Percentiles rank a stretch among this genome's conserved stretches.
Evolutionary conservation across 768 basidiomycete species (phyloP).

Genomic region (Mycena maculata): DNA sequence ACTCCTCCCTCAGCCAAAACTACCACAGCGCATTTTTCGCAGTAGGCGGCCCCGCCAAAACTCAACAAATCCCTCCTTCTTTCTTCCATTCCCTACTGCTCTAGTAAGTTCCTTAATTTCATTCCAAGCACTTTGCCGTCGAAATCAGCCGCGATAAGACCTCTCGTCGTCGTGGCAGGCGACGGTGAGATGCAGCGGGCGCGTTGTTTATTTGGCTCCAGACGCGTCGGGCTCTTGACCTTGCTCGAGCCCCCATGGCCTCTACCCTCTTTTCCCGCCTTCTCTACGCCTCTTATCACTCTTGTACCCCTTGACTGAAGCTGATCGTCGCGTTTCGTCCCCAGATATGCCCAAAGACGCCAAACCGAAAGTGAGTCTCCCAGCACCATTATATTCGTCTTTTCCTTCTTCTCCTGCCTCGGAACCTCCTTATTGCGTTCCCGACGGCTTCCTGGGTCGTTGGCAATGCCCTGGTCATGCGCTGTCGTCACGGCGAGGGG

Average conservation of each 20-base stretch:
- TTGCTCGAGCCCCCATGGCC: slow-evolving; percentile 37
- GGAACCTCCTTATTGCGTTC: slow-evolving; percentile 8
- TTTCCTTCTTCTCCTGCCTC: slow-evolving; percentile 30
- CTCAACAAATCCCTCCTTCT: slow-evolving; percentile 30
- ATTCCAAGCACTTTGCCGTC: slow-evolving; percentile 26
- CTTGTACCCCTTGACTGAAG: slow-evolving; percentile 40
- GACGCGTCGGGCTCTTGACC: slow-evolving; percentile 50
- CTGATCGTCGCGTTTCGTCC: slow-evolving; percentile 45
- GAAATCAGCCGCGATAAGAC: slow-evolving; percentile 19
- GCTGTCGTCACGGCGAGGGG: slow-evolving; percentile 3
- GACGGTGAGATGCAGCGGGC: slow-evolving; percentile 24
- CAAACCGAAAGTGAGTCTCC: slow-evolving; percentile 63
- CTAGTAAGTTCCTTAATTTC: slow-evolving; percentile 31
- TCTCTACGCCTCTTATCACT: slow-evolving; percentile 23
- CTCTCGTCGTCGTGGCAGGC: slow-evolving; percentile 42
- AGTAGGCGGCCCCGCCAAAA: slow-evolving; percentile 1
- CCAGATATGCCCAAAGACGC: slow-evolving; percentile 72
- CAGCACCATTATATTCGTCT: slow-evolving; percentile 29
- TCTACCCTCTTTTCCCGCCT: slow-evolving; percentile 30
- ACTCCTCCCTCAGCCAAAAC: not conserved
- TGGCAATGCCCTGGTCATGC: not conserved
- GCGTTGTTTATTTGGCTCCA: slow-evolving; percentile 51
- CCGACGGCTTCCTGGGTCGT: slow-evolving; percentile 10
- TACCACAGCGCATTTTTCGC: no score
- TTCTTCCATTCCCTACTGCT: slow-evolving; percentile 7